Percentiles rank a stretch among this genome's conserved stretches.
phyloP scores from a whole-genome alignment of 2,329 filamentous ascomycete species.

The Thelonectria olida region DNA sequence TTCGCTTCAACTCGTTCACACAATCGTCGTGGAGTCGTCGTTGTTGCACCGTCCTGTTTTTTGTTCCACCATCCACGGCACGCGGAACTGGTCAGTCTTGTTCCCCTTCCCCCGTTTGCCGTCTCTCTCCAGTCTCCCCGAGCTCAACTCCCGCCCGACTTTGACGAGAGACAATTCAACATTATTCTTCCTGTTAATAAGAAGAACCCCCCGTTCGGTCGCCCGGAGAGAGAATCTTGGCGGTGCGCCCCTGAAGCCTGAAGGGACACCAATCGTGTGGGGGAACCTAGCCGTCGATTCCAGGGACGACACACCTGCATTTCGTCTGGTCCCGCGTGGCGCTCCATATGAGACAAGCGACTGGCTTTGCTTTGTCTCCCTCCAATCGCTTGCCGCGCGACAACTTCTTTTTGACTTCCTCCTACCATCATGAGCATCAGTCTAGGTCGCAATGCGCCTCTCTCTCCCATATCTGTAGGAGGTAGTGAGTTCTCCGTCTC shows the following conservation, averaged over 20 bases:
- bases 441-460: constrained; percentile 74
- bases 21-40: constrained; percentile 25
- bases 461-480: constrained; percentile 84
- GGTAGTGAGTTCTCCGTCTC: constrained; percentile 84
- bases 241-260: constrained; percentile 36
- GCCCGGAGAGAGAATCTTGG: constrained; percentile 33
- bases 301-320: constrained; percentile 37
- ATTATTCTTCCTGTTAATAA: background rate
- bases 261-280: constrained; percentile 39
- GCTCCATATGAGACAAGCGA: constrained; percentile 41
- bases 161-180: constrained; percentile 1
- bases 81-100: constrained; percentile 10
- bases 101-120: constrained; percentile 4
- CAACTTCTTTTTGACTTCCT: constrained; percentile 34
- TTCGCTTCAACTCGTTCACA: constrained; percentile 19
- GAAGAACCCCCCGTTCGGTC: constrained; percentile 33
- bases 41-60: constrained; percentile 15
- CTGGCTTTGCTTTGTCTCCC: constrained; percentile 37
- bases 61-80: constrained; percentile 16
- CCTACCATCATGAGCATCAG: constrained; percentile 65
- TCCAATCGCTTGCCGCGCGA: constrained; percentile 34
- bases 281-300: constrained; percentile 39
- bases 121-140: constrained; percentile 18
- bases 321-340: constrained; percentile 40
- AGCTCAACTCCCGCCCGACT: constrained; percentile 15